Base-by-base conservation (phyloP, 2,329 filamentous ascomycete species). In the Xylaria sp. region DNA sequence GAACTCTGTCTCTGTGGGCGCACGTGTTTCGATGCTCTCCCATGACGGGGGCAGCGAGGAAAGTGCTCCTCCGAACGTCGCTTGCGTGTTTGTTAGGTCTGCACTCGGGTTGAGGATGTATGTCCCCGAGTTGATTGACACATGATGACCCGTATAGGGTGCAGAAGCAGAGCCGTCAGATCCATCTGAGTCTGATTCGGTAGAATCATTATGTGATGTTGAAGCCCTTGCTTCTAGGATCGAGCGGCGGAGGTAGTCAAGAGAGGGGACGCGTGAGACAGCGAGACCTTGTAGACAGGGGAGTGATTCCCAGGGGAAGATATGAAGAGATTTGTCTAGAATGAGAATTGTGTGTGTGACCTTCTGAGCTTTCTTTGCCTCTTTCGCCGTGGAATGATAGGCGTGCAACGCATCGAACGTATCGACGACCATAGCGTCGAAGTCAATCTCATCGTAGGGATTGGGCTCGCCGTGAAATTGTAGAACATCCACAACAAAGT, bases 391-490 rank as follows among this genome's bases (percentile, higher is more conserved):
- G 28, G 83, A 85, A 76, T 97, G 91, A 77, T 98, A 98, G 0
- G 89, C 87, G 59, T 90, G 89, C 32, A 99, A 83, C 1, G 94
- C 93, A 80, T 98, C 95, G 48, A 94, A 87, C 0, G 93, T 93
- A 75, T 97, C 94, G 48, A 98, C 87, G 5, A 94, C 90, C 89
- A 99, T 97, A 74, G 87, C 83, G 72, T 99, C 96, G 77, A 98
- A 97, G 80, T 98, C 95, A 71, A 99, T 93, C 82, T 99, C 96
- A 75, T 99, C 96, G 80, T 98, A 98, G 0, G 97, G 96, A 78
- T 98, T 99, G 57, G 90, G 89, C 81, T 99, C 97, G 18, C 96
- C 96, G 74, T 97, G 93, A 80, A 99, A 98, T 78, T 98, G 96
- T 2, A 99, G 85, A 61, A 98, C 94, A 76, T 99, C 96, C 6